A percentile compares a stretch with the other conserved stretches of the same genome.
These are phyloP conservation scores for Schizonepeta tenuifolia DNA, from an alignment of 257 asterid species.

Conservation along the genomic window DNA sequence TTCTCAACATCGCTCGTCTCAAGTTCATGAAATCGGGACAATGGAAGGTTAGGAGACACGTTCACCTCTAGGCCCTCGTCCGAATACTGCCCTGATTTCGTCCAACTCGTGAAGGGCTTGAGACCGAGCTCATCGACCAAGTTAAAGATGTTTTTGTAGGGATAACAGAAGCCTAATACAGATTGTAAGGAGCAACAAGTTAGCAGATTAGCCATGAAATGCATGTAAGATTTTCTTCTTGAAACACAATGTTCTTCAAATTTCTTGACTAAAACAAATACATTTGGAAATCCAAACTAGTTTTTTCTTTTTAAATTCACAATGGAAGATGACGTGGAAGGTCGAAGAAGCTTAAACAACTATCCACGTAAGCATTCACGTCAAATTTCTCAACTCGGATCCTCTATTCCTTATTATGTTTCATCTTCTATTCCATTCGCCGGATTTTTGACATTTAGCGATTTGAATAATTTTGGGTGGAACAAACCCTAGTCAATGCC, in stretches of 20 bases:
- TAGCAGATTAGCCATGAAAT: conserved; percentile 7
- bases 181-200: conserved; percentile 13
- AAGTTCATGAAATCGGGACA: conserved; percentile 7
- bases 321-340: not conserved
- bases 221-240: not conserved
- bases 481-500: too few species aligned
- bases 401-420: too few species aligned
- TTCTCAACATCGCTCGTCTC: not conserved
- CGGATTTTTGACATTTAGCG: too few species aligned
- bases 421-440: too few species aligned
- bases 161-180: conserved; percentile 58
- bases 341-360: too few species aligned
- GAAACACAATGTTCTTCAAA: not conserved
- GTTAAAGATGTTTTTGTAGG: conserved; percentile 54
- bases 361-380: too few species aligned
- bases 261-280: conserved; percentile 4
- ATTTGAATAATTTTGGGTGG: too few species aligned
- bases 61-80: conserved; percentile 63
- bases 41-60: not conserved
- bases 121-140: conserved; percentile 61
- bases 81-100: conserved; percentile 59
- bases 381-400: too few species aligned
- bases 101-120: conserved; percentile 63
- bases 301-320: not conserved
- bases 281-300: not conserved